Evolutionary conservation across 768 basidiomycete species (phyloP), one percentile per base, ranked within the genome.

Genomic region (Termitomyces sp.): DNA sequence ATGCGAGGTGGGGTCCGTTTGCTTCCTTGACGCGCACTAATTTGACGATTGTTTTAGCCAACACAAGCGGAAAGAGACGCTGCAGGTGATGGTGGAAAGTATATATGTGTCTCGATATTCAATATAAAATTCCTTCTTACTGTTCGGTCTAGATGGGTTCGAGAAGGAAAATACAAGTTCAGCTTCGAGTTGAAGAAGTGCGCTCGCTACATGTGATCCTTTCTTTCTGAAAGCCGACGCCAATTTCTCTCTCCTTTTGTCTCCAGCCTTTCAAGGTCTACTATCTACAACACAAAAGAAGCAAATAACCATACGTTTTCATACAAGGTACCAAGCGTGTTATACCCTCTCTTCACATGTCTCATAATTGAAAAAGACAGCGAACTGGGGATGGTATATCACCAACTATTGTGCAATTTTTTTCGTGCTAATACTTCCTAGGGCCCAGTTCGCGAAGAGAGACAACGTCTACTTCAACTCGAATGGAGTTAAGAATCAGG

Each of bases 321-420:
- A 11, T 82, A 79, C 66, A 86, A 88, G 61, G 76, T 68, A 49
- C 12, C 17, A 3, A 35, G 49, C 8, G 24, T 12, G 17, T 50
- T 26, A 17, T 42, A 22, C 24, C 19, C 9, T 51, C 14, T 7
- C 34, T 24, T 26, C 38, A 4, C n/a, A 15, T 12, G 21, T n/a
- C 52, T 24, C 19, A 45, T 40, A 34, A 41, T 38, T 2, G 0
- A 40, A 24, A 12, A 48, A 88, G 85, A 87, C 90, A 12, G 87
- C 87, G 28, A 93, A 92, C 63, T 92, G 90, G 91, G 90, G 89
- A 68, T 93, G 91, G 89, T 87, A 78, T 57, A 32, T n/a, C 32
- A 19, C n/a, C 24, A 19, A 35, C 2, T 11, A 5, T 35, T 19
- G 24, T 28, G 24, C n/a, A 40, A 7, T 22, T 37, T 26, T 34